Base-by-base conservation (phyloP, 768 basidiomycete genomes). In the Russula foetens region DNA sequence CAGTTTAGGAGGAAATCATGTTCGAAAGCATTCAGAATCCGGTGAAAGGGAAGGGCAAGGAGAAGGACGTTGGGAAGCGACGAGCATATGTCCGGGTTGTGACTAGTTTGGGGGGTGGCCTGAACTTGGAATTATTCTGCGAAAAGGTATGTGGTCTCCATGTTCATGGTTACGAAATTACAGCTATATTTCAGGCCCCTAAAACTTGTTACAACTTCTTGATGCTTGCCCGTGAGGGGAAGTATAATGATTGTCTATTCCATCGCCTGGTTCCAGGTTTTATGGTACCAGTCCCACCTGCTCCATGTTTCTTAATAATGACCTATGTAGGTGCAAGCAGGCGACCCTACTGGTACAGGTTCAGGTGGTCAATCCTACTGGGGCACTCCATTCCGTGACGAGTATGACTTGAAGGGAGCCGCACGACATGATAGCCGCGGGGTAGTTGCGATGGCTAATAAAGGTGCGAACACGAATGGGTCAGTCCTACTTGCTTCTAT, bases 161-260 rank as follows among this genome's bases (percentile, higher is more conserved):
- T n/a, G 28, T 54, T 50, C 58, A 44, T 23, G 45, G n/a, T 39
- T 45, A 51, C 17, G 28, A 50, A 29, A 60, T n/a, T 41, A 41
- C 45, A 52, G 28, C 46, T 26, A 24, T 8, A 29, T 41, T 38
- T 39, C 43, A 94, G 91, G 97, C 96, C 11, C 97, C 97, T 0
- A 95, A 97, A 74, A 98, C 97, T 1, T 98, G 95, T 67, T 99
- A 99, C 72, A 99, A 99, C 71, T 99, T 98, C 73, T 75, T 99
- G 29, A 91, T 91, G 86, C 82, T 99, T 8, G 95, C 97, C 0
- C 83, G 85, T 62, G 79, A 85, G 24, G 92, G 94, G 9, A 94
- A 95, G 68, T 99, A 98, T 68, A 85, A 98, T 65, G 77, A 92
- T 66, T 86, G 85, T 59, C 73, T 92, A 24, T 99, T 98, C 72